Evolutionary conservation across 2,329 filamentous ascomycete species (phyloP), one percentile per base, ranked within the genome.

Genomic region (Paracoccidioides lutzii): DNA sequence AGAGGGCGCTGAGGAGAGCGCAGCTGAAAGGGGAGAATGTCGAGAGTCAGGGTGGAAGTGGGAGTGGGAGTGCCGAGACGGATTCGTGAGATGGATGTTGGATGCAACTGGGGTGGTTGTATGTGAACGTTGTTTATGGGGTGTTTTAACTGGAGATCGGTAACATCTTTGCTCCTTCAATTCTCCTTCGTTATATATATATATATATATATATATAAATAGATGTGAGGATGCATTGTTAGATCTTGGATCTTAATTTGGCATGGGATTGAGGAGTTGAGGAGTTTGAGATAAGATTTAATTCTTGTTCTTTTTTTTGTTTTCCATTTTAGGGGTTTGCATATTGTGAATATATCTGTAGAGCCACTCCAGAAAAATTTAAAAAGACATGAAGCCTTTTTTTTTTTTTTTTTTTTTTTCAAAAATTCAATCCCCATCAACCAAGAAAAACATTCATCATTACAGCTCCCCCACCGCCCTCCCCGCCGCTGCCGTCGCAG

Each of bases 1-100:
- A 76, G 62, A 69, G 67, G 64, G 71, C 78, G 59, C 66, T 78
- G 66, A 70, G 72, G 59, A 64, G 68, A 35, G 59, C 64, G 61
- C 61, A 62, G 52, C 57, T 46, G 33, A 43, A 51, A n/a, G 45
- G 42, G 14, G 54, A 59, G 14, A 49, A 53, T 55, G 59, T 55
- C 45, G 43, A 44, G 55, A 53, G 37, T 35, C 22, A 22, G 22
- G 2, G 22, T 22, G 22, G 22, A 22, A 22, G 22, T 12, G 43
- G 46, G 55, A 54, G 33, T 33, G 42, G 52, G 30, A 52, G 35
- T 40, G 42, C 45, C 28, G 33, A 54, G 33, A 41, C 50, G 30
- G 44, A 28, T 41, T 46, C 37, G 32, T 52, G 56, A 48, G 22
- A 4, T n/a, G 8, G 42, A 44, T 44, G 22, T 22, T 22, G 22